These are phyloP conservation scores for Porphyrellus cyaneotinctus DNA, from an alignment of 768 basidiomycete genomes.

Conservation along the genomic window DNA sequence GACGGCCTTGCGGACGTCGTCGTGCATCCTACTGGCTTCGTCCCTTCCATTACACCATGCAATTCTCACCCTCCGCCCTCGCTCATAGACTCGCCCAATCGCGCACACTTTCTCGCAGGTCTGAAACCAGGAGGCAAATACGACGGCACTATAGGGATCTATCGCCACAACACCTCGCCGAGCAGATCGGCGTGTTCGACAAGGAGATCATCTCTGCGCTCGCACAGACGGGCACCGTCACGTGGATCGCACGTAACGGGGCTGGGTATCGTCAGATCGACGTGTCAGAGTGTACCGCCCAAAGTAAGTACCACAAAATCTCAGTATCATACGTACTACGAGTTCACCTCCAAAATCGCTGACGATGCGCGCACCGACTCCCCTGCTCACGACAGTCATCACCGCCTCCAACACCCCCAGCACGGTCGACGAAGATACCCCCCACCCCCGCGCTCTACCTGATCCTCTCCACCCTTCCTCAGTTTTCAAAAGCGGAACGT, in stretches of 20 bases:
- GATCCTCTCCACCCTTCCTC: slow-evolving; percentile 70
- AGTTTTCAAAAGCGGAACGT: slow-evolving; percentile 63
- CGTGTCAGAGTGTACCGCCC: slow-evolving; percentile 63
- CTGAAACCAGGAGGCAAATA: slow-evolving; percentile 70
- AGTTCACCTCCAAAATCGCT: too few relatives aligned
- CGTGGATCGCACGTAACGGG: slow-evolving; percentile 90
- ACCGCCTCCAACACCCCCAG: slow-evolving; percentile 86
- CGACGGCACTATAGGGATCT: slow-evolving; percentile 67
- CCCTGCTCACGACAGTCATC: slow-evolving; percentile 36
- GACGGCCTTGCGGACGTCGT: slow-evolving; percentile 68
- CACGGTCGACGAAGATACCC: slow-evolving; percentile 86
- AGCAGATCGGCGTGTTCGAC: slow-evolving; percentile 73
- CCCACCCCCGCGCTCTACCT: slow-evolving; percentile 86
- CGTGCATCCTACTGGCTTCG: slow-evolving; percentile 43
- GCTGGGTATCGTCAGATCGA: slow-evolving; percentile 92
- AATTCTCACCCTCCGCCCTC: slow-evolving; percentile 16
- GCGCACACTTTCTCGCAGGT: slow-evolving; percentile 64
- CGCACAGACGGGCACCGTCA: slow-evolving; percentile 49
- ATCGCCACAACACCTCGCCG: slow-evolving; percentile 65
- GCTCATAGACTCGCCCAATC: slow-evolving; percentile 55
- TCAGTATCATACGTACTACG: too few relatives aligned
- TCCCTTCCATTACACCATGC: background rate
- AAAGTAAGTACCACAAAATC: slow-evolving; percentile 54
- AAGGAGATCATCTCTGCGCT: slow-evolving; percentile 69
- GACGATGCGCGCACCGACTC: too few relatives aligned